Conservation (phyloP, 2,329 filamentous ascomycete species). For the Aphanocladium album region DNA sequence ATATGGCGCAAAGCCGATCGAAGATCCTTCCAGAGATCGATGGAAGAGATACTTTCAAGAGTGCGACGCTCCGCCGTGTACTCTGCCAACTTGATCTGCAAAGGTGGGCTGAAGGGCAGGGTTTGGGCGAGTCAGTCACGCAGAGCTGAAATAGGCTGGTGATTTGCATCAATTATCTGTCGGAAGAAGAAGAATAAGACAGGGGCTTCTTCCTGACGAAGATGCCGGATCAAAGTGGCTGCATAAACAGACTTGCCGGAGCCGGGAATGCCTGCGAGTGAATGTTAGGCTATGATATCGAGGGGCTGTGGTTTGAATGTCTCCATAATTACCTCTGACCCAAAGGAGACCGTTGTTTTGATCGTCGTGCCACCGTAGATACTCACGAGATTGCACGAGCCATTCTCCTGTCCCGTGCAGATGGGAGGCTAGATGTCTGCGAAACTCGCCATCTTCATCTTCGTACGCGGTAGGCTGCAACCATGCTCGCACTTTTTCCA, state of each 20-base stretch:
- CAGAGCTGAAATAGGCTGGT: conserved; percentile 23
- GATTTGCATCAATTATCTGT: conserved; percentile 32
- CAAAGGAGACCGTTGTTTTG: conserved; percentile 18
- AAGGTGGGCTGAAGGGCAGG: conserved; percentile 24
- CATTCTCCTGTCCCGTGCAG: conserved; percentile 18
- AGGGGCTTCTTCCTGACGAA: conserved; percentile 12
- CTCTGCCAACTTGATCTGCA: conserved; percentile 27
- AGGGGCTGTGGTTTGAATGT: too few species aligned
- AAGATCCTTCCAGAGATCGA: background rate
- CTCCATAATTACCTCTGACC: conserved; percentile 26
- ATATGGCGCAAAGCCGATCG: conserved; percentile 15
- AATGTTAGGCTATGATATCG: too few species aligned
- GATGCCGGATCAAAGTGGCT: conserved; percentile 19
- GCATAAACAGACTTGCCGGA: conserved; percentile 34
- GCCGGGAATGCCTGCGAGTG: conserved; percentile 20
- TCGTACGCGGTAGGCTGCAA: conserved; percentile 26
- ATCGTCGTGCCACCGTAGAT: conserved; percentile 17
- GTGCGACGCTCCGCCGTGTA: conserved; percentile 18
- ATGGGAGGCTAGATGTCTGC: conserved; percentile 21
- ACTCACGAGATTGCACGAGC: conserved; percentile 14
- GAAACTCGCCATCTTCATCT: conserved; percentile 22
- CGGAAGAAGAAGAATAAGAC: conserved; percentile 36
- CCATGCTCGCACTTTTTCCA: conserved; percentile 22
- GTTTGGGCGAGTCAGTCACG: conserved; percentile 31
- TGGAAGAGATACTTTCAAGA: background rate